These are phyloP conservation scores for Aspergillus fischeri DNA, from an alignment of 2,329 filamentous ascomycete species.

Conservation along the genomic window DNA sequence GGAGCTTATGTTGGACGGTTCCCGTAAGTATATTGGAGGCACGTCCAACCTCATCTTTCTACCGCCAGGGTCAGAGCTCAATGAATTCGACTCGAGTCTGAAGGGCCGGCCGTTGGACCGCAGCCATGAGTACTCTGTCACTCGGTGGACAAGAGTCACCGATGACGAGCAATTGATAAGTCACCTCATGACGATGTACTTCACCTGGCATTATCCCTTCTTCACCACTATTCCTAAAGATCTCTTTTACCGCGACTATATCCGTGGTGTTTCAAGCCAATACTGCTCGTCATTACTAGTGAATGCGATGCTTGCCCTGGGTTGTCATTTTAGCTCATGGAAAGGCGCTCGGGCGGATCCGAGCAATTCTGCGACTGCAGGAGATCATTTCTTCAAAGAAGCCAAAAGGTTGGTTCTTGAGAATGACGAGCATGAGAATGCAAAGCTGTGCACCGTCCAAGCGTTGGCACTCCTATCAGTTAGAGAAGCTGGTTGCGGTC, in stretches of 20 bases:
- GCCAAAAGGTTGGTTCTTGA: conserved; percentile 85
- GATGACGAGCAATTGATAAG: conserved; percentile 72
- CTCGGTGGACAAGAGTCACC: conserved; percentile 85
- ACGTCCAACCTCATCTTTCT: conserved; percentile 90
- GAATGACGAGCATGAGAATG: conserved; percentile 89
- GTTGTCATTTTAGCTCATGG: conserved; percentile 85
- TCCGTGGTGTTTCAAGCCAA: conserved; percentile 62
- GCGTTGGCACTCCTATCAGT: conserved; percentile 94
- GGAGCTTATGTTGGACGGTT: conserved; percentile 79
- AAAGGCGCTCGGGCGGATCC: conserved; percentile 66
- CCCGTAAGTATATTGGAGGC: conserved; percentile 85
- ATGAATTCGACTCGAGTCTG: conserved; percentile 35
- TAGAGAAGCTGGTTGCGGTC: conserved; percentile 86
- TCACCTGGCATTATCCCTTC: conserved; percentile 95
- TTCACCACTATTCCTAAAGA: conserved; percentile 86
- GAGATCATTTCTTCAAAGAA: conserved; percentile 93
- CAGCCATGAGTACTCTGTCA: conserved; percentile 64
- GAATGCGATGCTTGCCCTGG: conserved; percentile 88
- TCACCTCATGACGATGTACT: conserved; percentile 95
- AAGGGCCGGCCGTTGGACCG: conserved; percentile 45
- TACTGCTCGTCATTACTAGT: conserved; percentile 89
- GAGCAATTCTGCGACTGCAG: conserved; percentile 77
- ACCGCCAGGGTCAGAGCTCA: conserved; percentile 48
- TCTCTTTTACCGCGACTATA: conserved; percentile 82
- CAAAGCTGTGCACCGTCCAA: conserved; percentile 84